Base-by-base conservation (phyloP, 2,329 filamentous ascomycete species). In the Cercospora janseana region DNA sequence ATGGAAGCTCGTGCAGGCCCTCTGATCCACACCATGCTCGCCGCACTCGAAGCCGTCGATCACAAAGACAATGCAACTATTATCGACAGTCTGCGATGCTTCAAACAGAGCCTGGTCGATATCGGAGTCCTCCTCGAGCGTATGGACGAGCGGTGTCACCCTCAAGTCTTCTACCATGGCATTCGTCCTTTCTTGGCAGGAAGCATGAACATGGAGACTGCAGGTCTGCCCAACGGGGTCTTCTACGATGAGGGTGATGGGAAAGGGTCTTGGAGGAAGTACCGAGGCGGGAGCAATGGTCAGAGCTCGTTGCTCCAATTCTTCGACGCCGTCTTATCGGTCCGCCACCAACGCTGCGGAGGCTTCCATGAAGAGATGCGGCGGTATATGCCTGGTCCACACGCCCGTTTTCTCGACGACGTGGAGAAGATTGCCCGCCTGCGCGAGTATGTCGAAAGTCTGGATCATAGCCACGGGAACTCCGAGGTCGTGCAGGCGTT, bases 231-330 rank as follows among this genome's bases (percentile, higher is more conserved):
- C 0, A 68, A 70, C 4, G 77, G 77, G 8, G 72, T 79, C 2
- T 79, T 76, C 55, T 79, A 78, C 55, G 75, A 79, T 46, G 64
- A 74, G 29, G 76, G 75, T 3, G 59, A 74, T 6, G 74, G 73
- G 0, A 68, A 69, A 28, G 76, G 75, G 1, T 63, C 72, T 9
- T 79, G 75, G 75, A 67, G 69, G 15, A 72, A 76, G 42, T 75
- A 77, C 50, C 73, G 75, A 24, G 77, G 77, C 2, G 77, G 77
- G 0, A 79, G 76, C 54, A 80, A 80, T 57, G 77, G 75, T 0
- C 77, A 79, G 57, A 79, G 75, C 62, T 78, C 76, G 0, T 55
- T 80, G 37, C 70, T 80, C 3, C 77, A 79, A 41, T 74, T 78
- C 15, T 76, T 78, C 51, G 77, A 80, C 55, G 74, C 76, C 5